Base-by-base conservation (phyloP, 306 rosid genomes). In the Pyrus pyrifolia region DNA sequence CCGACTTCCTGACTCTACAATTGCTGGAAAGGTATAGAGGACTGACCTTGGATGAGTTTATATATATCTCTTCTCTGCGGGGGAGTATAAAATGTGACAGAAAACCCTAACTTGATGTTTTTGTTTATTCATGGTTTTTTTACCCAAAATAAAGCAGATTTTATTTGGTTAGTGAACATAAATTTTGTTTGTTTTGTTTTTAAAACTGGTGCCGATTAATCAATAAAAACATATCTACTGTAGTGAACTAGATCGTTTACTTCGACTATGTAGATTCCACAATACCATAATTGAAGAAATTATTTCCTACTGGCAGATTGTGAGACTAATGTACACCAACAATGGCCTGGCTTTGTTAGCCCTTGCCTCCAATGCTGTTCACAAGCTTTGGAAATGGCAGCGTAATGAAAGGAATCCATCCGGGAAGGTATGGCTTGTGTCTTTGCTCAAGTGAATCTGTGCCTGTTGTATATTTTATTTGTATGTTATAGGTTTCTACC, bases 311-410 rank as follows among this genome's bases (percentile, higher is more conserved):
- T 80, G 77, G 66, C 80, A 84, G 87, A 72, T 84, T 76, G 82
- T 84, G 78, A 77, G 82, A 64, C 72, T 84, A 30, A 84, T 84
- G 77, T 84, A 80, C 80, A 84, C 87, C 25, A 84, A 84, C 71
- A 84, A 29, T 77, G 87, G 87, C 79, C 65, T 62, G 22, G 72
- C 82, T 63, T 29, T 84, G 52, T 60, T 84, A 75, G 82, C 78
- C 21, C 87, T 84, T 14, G 78, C 84, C n/a, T 73, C 84, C 27
- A 84, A 70, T 77, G 87, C 84, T 44, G 82, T 76, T 80, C 87
- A 84, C 68, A 84, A 84, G 84, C 87, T 84, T 38, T 84, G 87
- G 87, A 84, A 84, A 80, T 84, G 87, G 87, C 87, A 78, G 7
- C 87, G 84, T 60, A 73, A 72, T 57, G 84, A 84, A 61, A 73